phyloP scores from a whole-genome alignment of 2,329 filamentous ascomycete species.

The Ophiocordyceps sinensis region DNA sequence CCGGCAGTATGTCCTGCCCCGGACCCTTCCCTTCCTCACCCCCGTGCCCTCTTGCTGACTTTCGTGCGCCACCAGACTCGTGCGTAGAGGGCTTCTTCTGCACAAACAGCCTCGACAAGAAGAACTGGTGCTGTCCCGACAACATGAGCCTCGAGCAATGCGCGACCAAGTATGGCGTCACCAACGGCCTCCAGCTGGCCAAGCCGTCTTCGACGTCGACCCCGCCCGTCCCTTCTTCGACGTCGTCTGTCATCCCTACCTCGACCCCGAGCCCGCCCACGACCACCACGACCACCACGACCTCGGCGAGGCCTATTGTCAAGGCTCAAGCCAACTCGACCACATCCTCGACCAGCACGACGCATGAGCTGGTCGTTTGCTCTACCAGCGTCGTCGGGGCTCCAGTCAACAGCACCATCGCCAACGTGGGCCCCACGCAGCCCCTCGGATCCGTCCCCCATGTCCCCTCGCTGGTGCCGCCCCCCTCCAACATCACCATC shows the following conservation, averaged over 20 bases:
- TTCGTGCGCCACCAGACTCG: slow-evolving; percentile 28
- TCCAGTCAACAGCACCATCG: slow-evolving; percentile 15
- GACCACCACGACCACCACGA: slow-evolving; percentile 9
- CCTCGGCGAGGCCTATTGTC: slow-evolving; percentile 11
- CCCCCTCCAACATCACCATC: slow-evolving; percentile 6
- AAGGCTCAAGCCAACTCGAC: background rate
- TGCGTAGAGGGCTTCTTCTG: slow-evolving; percentile 50
- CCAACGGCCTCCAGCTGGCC: slow-evolving; percentile 27
- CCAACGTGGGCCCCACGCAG: slow-evolving; percentile 9
- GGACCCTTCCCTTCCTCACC: background rate
- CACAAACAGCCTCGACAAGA: slow-evolving; percentile 32
- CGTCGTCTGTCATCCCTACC: background rate
- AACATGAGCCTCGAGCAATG: slow-evolving; percentile 37
- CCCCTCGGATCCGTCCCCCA: slow-evolving; percentile 4
- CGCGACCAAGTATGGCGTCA: slow-evolving; percentile 35
- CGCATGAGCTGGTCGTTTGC: background rate
- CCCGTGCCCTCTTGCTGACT: background rate
- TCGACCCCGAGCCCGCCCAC: slow-evolving; percentile 4
- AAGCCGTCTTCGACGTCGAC: slow-evolving; percentile 13
- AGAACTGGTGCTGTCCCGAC: slow-evolving; percentile 48
- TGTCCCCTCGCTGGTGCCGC: background rate
- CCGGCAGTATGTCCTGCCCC: slow-evolving; percentile 36
- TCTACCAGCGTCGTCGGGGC: background rate
- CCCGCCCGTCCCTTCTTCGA: slow-evolving; percentile 7
- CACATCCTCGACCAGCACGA: background rate